These are phyloP conservation scores for Chiua sp. DNA, from an alignment of 1,284 basidiomycete genomes.

Conservation along the genomic window DNA sequence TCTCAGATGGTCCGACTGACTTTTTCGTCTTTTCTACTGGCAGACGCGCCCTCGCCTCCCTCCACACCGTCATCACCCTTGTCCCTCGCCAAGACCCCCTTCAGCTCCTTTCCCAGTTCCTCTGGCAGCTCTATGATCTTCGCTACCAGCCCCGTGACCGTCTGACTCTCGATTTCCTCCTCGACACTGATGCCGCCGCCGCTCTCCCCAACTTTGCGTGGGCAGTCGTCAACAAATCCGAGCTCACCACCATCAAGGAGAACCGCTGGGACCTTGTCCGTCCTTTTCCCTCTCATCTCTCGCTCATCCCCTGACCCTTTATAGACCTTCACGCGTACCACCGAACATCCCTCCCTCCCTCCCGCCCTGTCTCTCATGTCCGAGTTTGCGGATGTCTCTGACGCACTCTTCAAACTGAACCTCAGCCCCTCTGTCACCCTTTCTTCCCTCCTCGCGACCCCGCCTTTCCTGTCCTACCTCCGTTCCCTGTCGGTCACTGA, in stretches of 20 bases:
- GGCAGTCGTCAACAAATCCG: constrained; percentile 82
- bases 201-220: constrained; percentile 76
- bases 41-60: constrained; percentile 71
- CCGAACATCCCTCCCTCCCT: constrained; percentile 68
- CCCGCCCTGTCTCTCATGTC: constrained; percentile 74
- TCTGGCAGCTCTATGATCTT: constrained; percentile 73
- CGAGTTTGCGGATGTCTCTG: constrained; percentile 83
- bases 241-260: constrained; percentile 70
- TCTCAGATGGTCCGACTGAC: constrained; percentile 74
- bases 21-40: constrained; percentile 89
- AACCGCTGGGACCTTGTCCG: constrained; percentile 87
- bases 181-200: constrained; percentile 57
- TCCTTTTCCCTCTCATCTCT: constrained; percentile 26
- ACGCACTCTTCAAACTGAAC: constrained; percentile 72
- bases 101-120: constrained; percentile 65
- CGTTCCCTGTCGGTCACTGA: constrained; percentile 83
- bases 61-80: constrained; percentile 82
- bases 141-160: constrained; percentile 72
- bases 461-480: constrained; percentile 75
- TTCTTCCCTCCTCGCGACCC: constrained; percentile 61
- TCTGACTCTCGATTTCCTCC: constrained; percentile 78
- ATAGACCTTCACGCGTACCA: constrained; percentile 81
- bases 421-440: constrained; percentile 54
- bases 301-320: constrained; percentile 1
- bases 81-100: constrained; percentile 84